phyloP scores from a whole-genome alignment of 2,329 filamentous ascomycete genomes.

The Alternaria sp. region DNA sequence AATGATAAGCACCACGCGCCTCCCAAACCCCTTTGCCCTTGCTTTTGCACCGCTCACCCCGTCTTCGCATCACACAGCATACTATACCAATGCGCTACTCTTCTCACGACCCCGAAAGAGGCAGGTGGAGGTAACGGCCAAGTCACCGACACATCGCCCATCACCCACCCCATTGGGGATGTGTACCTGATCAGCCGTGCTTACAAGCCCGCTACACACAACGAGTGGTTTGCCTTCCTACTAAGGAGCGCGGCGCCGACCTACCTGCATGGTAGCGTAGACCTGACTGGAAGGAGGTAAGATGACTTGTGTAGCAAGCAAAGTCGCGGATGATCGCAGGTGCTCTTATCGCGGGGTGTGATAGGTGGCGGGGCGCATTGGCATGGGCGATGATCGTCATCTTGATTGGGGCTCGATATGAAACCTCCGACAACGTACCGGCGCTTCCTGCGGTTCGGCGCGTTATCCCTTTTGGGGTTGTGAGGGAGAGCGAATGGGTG shows the following conservation, averaged over 20 bases:
- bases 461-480: constrained; percentile 13
- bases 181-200: constrained; percentile 31
- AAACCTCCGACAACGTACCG: constrained; percentile 17
- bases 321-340: constrained; percentile 20
- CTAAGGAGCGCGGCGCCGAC: constrained; percentile 33
- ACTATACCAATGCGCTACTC: constrained; percentile 19
- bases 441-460: constrained; percentile 29
- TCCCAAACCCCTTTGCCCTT: constrained; percentile 9
- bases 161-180: constrained; percentile 19
- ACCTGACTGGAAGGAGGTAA: constrained; percentile 21
- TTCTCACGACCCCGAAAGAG: constrained; percentile 28
- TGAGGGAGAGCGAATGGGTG: constrained; percentile 31
- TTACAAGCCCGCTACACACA: constrained; percentile 6
- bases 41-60: constrained; percentile 13
- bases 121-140: constrained; percentile 35
- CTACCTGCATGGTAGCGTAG: constrained; percentile 27
- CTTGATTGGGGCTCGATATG: constrained; percentile 35
- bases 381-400: constrained; percentile 22
- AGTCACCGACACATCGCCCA: constrained; percentile 20
- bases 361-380: constrained; percentile 32
- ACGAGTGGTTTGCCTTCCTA: constrained; percentile 34
- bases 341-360: constrained; percentile 37
- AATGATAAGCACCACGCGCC: constrained; percentile 41
- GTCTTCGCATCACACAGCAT: not conserved
- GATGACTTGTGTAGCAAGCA: constrained; percentile 25